A percentile compares a stretch with the other conserved stretches of the same genome.
These are phyloP conservation scores for Parmales sp. DNA, from an alignment of 108 stramenopile genomes.

Conservation along the genomic window DNA sequence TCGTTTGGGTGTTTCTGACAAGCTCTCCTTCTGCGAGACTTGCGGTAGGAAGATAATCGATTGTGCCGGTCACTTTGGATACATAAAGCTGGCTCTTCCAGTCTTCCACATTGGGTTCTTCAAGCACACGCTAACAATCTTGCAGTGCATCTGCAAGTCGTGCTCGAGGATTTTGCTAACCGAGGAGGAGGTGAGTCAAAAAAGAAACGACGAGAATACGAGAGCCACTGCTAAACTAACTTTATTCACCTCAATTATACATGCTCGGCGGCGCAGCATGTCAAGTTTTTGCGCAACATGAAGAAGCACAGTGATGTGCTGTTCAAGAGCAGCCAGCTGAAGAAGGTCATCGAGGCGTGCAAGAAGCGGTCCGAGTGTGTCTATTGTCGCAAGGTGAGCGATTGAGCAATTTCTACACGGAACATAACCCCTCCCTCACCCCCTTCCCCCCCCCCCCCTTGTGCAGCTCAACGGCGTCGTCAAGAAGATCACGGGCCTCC, in stretches of 20 bases:
- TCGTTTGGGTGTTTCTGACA: conserved; percentile 88
- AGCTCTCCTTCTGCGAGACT: conserved; percentile 72
- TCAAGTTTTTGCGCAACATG: too few species aligned
- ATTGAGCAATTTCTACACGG: too few species aligned
- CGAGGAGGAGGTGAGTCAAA: conserved; percentile 56
- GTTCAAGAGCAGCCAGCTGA: conserved; percentile 52
- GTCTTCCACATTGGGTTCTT: conserved; percentile 97
- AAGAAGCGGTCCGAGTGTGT: conserved; percentile 77
- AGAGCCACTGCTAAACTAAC: too few species aligned
- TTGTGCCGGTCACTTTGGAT: conserved; percentile 93
- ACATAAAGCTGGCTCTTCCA: conserved; percentile 85
- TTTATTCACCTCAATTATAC: too few species aligned
- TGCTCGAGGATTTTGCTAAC: conserved; percentile 82
- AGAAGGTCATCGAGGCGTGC: conserved; percentile 81
- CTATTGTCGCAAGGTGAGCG: conserved; percentile 74
- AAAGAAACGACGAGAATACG: too few species aligned
- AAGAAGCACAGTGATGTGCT: conserved; percentile 55
- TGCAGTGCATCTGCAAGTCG: conserved; percentile 94
- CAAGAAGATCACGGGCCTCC: conserved; percentile 84
- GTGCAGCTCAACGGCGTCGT: conserved; percentile 75
- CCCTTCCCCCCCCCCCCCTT: neutral
- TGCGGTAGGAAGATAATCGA: conserved; percentile 82
- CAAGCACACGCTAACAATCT: conserved; percentile 74
- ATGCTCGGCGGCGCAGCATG: too few species aligned
- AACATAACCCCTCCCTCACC: too few species aligned